Base-by-base conservation (phyloP, 805 yeast genomes). In the Schwanniomyces pseudopolymorphus region DNA sequence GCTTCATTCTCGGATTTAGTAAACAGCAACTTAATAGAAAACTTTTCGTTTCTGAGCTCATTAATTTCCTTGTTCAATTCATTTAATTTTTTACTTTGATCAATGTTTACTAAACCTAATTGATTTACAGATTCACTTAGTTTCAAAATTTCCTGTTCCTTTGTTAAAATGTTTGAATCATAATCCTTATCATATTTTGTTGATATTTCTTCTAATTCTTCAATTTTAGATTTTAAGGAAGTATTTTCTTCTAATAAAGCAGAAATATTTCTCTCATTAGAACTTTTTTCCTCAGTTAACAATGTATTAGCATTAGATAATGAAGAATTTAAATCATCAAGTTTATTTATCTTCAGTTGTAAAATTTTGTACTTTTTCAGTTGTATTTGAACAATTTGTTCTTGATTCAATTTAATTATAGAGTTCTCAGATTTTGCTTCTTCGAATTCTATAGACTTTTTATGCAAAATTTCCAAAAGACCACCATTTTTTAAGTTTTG, bases 1-100 rank as follows among this genome's bases (percentile, higher is more conserved):
- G 60, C 57, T 52, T 70, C 73, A 53, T 69, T 71, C n/a, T 59
- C 46, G 1, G 55, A 48, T 42, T 71, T 71, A 19, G 71, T 61
- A 10, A 64, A 55, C 17, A 67, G 66, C 24, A 72, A 63, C 48
- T 71, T 69, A 27, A 61, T 41, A n/a, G 57, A 47, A 46, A 70
- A 72, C 44, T 60, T 66, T n/a, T 66, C 67, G 43, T 67, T 70
- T 42, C 65, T 56, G n/a, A 55, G 49, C n/a, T 66, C 69, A 49
- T 69, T 72, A 38, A 71, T 46, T 41, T 70, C 69, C 40, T 63
- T 64, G 1, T 67, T 63, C 27, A 71, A 46, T 45, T 69, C 66
- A 46, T 65, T 69, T 17, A 70, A 49, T 46, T 59, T 61, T 49
- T 61, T 66, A 33, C 64, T 68, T 44, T 64, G 68, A 8, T 68